A percentile compares a stretch with the other conserved stretches of the same genome.
phyloP scores from a whole-genome alignment of 176 grass and related monocot species.

The Neostapfia colusana region DNA sequence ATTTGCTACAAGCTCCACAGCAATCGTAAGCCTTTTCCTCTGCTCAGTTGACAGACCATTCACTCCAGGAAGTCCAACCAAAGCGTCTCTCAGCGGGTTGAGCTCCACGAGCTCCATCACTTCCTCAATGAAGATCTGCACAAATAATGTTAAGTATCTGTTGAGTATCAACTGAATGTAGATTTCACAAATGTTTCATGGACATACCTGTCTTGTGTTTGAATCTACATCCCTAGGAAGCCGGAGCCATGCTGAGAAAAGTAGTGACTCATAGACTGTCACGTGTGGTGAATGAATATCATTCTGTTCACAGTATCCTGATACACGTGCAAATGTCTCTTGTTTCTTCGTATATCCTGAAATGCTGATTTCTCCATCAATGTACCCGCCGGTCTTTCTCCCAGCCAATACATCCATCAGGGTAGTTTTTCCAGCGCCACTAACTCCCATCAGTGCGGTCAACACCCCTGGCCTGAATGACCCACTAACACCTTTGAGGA shows the following conservation, averaged over 20 bases:
- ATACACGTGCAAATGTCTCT: slow-evolving; percentile 89
- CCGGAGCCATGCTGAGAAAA: slow-evolving; percentile 92
- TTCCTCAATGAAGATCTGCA: slow-evolving; percentile 78
- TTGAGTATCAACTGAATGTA: background rate
- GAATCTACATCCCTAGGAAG: slow-evolving; percentile 72
- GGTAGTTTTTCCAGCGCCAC: slow-evolving; percentile 90
- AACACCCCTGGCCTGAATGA: slow-evolving; percentile 94
- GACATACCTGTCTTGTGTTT: slow-evolving; percentile 62
- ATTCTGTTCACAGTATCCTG: slow-evolving; percentile 87
- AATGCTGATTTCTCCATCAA: slow-evolving; percentile 74
- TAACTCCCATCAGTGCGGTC: slow-evolving; percentile 90
- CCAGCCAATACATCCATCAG: slow-evolving; percentile 95
- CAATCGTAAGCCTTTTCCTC: slow-evolving; percentile 84
- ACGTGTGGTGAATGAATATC: slow-evolving; percentile 93
- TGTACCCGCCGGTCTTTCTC: slow-evolving; percentile 85
- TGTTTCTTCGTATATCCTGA: slow-evolving; percentile 90
- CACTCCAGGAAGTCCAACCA: slow-evolving; percentile 79
- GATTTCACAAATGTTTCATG: background rate
- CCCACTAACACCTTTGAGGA: slow-evolving; percentile 81
- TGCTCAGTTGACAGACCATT: slow-evolving; percentile 87
- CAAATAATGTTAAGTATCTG: slow-evolving; percentile 27
- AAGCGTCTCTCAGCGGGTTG: slow-evolving; percentile 54
- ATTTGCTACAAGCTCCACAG: slow-evolving; percentile 88
- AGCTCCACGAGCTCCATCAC: slow-evolving; percentile 96
- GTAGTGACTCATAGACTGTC: slow-evolving; percentile 73